These are phyloP conservation scores for Tirmania nivea DNA, from an alignment of 495 filamentous ascomycete genomes.

Conservation along the genomic window DNA sequence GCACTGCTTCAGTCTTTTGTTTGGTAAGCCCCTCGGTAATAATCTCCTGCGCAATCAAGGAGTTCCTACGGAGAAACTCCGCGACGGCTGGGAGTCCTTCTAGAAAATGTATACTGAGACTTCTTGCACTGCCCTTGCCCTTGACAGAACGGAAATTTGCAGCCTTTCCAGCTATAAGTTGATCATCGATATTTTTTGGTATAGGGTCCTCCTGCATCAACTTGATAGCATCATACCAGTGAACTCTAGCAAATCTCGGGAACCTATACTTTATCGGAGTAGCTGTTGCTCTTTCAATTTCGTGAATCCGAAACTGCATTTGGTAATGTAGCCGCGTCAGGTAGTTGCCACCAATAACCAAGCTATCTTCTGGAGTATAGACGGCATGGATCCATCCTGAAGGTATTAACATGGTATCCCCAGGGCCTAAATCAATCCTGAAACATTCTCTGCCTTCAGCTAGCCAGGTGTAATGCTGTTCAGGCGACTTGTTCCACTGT, in stretches of 20 bases:
- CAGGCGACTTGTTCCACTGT: conserved; percentile 51
- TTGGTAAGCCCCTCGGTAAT: conserved; percentile 21
- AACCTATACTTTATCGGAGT: conserved; percentile 49
- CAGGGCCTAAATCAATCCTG: conserved; percentile 24
- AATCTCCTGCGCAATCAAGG: conserved; percentile 42
- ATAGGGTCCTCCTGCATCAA: conserved; percentile 48
- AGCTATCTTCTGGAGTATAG: conserved; percentile 54
- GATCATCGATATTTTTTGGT: conserved; percentile 33
- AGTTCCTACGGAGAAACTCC: conserved; percentile 44
- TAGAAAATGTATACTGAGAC: conserved; percentile 30
- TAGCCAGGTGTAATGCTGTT: conserved; percentile 49
- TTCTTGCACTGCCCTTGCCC: conserved; percentile 22
- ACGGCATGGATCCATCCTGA: conserved; percentile 68
- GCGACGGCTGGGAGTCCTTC: conserved; percentile 42
- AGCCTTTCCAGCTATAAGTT: conserved; percentile 34
- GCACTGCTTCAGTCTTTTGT: neutral
- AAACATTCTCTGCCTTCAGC: conserved; percentile 22
- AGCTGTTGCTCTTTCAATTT: conserved; percentile 53
- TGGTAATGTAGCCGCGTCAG: conserved; percentile 46
- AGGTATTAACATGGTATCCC: conserved; percentile 60
- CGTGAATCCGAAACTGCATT: conserved; percentile 49
- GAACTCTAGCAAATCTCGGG: conserved; percentile 52
- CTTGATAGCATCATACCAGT: conserved; percentile 47
- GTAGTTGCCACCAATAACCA: conserved; percentile 62
- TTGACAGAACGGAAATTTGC: conserved; percentile 36